Evolutionary conservation across 2,329 filamentous ascomycete genomes (phyloP), one percentile per base, ranked within the genome.

Genomic region (Metarhizium brunneum): DNA sequence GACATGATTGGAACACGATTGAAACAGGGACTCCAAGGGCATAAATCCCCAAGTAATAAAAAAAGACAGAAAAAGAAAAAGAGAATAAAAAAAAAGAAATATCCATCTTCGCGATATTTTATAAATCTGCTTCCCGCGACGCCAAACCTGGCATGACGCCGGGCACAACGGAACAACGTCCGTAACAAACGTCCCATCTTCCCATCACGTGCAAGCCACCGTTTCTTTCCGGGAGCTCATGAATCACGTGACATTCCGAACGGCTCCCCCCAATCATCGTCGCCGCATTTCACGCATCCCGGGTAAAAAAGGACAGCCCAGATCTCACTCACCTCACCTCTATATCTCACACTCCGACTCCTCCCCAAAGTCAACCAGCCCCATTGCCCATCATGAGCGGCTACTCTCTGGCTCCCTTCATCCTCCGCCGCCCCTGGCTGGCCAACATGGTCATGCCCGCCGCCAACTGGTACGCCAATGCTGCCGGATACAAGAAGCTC

Each of bases 401-500:
- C 72, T 81, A 83, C 68, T 83, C 86, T 79, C 68, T 81, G 74
- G 83, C 87, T 67, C 87, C 83, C 65, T 92, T 84, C 70, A 83
- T 96, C 70, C 70, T 84, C 71, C 87, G 87, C 80, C 86, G 91
- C 68, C 92, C 92, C 64, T 96, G 89, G 89, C 84, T 97, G 69
- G 77, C 79, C 74, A 85, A 70, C 61, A 58, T 87, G 76, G 76
- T 97, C 73, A 83, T 78, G 78, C 94, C 94, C 63, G 71, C 96
- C 62, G 83, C 92, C 74, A 82, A 85, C 69, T 96, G 90, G 90
- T 97, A 97, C 79, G 76, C 77, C 76, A 87, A 92, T 71, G 87
- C 90, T 66, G 82, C 92, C 66, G 92, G 92, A 71, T 96, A 96
- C 83, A 87, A 91, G 76, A 84, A 92, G 83, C 81, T 96, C 69